Conservation (phyloP, 2,329 filamentous ascomycete species). For the Fusarium liriodendri region DNA sequence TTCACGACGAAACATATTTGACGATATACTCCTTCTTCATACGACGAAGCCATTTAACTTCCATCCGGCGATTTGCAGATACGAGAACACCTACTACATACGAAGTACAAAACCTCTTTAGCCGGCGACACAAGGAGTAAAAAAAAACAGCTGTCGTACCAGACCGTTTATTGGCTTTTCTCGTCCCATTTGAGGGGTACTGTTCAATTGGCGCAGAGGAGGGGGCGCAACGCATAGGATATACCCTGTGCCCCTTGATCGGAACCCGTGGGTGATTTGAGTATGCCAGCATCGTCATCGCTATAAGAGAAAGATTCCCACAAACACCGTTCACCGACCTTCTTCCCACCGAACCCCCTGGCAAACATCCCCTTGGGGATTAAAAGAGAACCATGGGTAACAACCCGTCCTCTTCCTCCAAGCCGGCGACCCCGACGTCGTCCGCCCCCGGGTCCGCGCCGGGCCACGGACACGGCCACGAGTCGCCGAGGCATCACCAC, state of each 20-base stretch:
- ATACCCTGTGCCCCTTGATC: neutral
- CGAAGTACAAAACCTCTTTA: neutral
- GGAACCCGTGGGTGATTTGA: slow-evolving; percentile 25
- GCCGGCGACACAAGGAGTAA: slow-evolving; percentile 7
- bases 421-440: slow-evolving; percentile 48
- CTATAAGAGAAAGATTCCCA: slow-evolving; percentile 14
- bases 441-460: slow-evolving; percentile 42
- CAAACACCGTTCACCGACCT: too few species aligned
- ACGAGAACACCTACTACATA: neutral
- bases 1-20: neutral
- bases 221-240: slow-evolving; percentile 16
- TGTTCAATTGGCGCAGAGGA: slow-evolving; percentile 31
- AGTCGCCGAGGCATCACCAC: slow-evolving; percentile 46
- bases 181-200: neutral
- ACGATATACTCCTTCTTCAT: neutral
- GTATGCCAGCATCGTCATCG: slow-evolving; percentile 24
- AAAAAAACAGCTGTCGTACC: slow-evolving; percentile 19
- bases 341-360: too few species aligned
- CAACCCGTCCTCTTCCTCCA: slow-evolving; percentile 53
- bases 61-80: neutral
- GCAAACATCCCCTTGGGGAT: slow-evolving; percentile 13
- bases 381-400: slow-evolving; percentile 49
- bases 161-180: slow-evolving; percentile 23
- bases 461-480: slow-evolving; percentile 35
- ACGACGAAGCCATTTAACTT: too few species aligned